Evolutionary conservation across 345 rosid species (phyloP).

Genomic region (Brassica carinata): DNA sequence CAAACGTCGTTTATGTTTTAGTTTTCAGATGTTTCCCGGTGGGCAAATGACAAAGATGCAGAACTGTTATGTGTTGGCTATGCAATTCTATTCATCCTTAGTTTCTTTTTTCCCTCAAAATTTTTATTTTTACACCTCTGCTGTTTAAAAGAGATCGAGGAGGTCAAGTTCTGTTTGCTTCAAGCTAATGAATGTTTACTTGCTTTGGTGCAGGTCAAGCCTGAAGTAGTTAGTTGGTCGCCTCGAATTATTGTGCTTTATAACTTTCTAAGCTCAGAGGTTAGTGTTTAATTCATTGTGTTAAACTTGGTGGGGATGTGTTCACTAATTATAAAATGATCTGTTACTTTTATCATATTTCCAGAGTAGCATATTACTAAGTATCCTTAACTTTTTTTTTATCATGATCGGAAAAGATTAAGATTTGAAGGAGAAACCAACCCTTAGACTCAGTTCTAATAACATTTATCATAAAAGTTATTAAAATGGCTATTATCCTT

Average conservation of each 20-base stretch:
- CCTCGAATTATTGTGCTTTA: slow-evolving; percentile 88
- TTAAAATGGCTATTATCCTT: background rate
- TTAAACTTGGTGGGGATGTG: background rate
- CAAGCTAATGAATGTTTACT: slow-evolving; percentile 24
- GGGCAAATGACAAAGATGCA: slow-evolving; percentile 85
- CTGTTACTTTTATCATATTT: background rate
- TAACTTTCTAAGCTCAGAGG: slow-evolving; percentile 85
- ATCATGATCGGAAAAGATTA: background rate
- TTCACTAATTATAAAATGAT: background rate
- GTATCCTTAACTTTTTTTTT: background rate
- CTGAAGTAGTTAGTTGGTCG: slow-evolving; percentile 88
- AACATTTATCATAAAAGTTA: slow-evolving; percentile 1
- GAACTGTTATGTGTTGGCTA: slow-evolving; percentile 75
- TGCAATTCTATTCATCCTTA: slow-evolving; percentile 51
- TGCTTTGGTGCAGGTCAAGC: slow-evolving; percentile 74
- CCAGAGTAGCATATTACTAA: too few species aligned
- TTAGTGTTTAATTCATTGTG: slow-evolving; percentile 17
- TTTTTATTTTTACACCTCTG: background rate
- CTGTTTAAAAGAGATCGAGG: background rate
- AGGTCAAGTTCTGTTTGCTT: slow-evolving; percentile 9
- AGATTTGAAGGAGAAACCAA: background rate
- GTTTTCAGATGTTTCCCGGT: slow-evolving; percentile 59
- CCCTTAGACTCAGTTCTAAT: slow-evolving; percentile 15
- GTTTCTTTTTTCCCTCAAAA: background rate
- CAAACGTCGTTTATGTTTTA: slow-evolving; percentile 11